A percentile compares a stretch with the other conserved stretches of the same genome.
These are phyloP conservation scores for Roridomyces roridus DNA, from an alignment of 768 basidiomycete species.

Conservation along the genomic window DNA sequence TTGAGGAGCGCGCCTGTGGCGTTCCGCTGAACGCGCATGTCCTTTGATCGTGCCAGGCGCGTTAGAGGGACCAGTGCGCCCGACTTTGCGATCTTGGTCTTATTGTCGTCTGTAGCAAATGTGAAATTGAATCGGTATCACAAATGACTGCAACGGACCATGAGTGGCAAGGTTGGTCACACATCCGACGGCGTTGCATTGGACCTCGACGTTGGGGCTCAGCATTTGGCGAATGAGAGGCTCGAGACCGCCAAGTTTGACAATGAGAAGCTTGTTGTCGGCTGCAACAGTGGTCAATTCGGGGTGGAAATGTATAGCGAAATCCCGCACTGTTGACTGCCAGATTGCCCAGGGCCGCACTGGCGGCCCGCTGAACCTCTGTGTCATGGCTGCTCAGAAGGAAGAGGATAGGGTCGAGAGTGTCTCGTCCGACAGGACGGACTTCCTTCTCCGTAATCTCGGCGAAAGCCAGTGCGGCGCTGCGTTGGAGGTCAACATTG, in stretches of 20 bases:
- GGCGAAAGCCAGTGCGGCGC: slow-evolving; percentile 96
- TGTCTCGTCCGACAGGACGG: slow-evolving; percentile 93
- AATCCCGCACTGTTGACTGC: slow-evolving; percentile 91
- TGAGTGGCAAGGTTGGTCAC: slow-evolving; percentile 99
- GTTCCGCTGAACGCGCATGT: slow-evolving; percentile 99
- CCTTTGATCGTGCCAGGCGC: slow-evolving; percentile 94
- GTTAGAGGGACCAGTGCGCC: slow-evolving; percentile 98
- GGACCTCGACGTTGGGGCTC: slow-evolving; percentile 97
- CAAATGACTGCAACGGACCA: slow-evolving; percentile 57
- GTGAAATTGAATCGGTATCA: slow-evolving; percentile 12
- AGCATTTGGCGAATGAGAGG: slow-evolving; percentile 99
- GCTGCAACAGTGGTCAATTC: slow-evolving; percentile 53
- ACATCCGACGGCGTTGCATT: slow-evolving; percentile 99
- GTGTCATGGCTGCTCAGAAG: slow-evolving; percentile 97
- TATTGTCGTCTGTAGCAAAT: slow-evolving; percentile 85
- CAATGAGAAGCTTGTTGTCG: slow-evolving; percentile 98
- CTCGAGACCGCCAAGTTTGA: slow-evolving; percentile 96
- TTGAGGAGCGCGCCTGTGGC: slow-evolving; percentile 97
- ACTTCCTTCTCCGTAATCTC: slow-evolving; percentile 99
- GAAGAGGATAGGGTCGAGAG: slow-evolving; percentile 97
- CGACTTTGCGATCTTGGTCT: slow-evolving; percentile 99
- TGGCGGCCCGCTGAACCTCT: slow-evolving; percentile 97
- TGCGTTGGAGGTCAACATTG: slow-evolving; percentile 98
- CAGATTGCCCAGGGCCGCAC: slow-evolving; percentile 95
- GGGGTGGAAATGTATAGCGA: slow-evolving; percentile 19